Evolutionary conservation across 768 basidiomycete genomes (phyloP).

Genomic region (Daedaleopsis nitida): DNA sequence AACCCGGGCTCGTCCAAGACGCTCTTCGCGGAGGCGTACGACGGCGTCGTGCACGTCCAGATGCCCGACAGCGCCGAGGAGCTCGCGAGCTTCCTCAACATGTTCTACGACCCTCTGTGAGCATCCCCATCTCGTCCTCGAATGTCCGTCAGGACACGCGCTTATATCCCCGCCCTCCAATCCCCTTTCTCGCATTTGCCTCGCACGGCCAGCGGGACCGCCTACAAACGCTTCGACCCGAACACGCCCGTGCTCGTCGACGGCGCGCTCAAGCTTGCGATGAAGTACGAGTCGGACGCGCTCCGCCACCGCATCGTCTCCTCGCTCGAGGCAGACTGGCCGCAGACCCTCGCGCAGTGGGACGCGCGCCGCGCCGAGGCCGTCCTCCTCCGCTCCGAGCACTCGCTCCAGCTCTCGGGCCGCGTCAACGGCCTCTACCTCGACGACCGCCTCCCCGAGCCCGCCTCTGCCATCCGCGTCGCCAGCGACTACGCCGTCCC

Average conservation of each 20-base stretch:
- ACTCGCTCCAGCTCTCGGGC: slow-evolving; percentile 29
- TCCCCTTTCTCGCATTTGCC: not conserved
- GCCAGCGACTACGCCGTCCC: slow-evolving; percentile 30
- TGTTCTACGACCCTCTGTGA: slow-evolving; percentile 33
- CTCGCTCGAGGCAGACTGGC: slow-evolving; percentile 39
- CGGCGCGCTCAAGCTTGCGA: slow-evolving; percentile 35
- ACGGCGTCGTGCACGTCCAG: slow-evolving; percentile 31
- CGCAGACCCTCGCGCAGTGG: slow-evolving; percentile 34
- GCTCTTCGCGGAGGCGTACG: slow-evolving; percentile 27
- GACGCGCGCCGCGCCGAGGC: slow-evolving; percentile 31
- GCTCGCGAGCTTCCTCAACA: slow-evolving; percentile 27
- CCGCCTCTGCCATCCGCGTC: slow-evolving; percentile 32
- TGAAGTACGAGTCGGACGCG: slow-evolving; percentile 39
- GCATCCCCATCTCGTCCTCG: slow-evolving; percentile 4
- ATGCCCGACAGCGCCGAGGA: slow-evolving; percentile 34
- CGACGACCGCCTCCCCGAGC: slow-evolving; percentile 35
- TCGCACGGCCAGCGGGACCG: slow-evolving; percentile 23
- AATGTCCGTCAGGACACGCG: not conserved
- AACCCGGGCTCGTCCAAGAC: slow-evolving; percentile 3
- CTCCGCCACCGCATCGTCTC: slow-evolving; percentile 34
- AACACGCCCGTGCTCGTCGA: slow-evolving; percentile 34
- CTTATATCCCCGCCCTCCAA: no score
- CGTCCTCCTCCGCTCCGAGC: slow-evolving; percentile 31
- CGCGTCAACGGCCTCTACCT: slow-evolving; percentile 31
- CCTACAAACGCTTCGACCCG: slow-evolving; percentile 34